Evolutionary conservation across 106 monocot genomes (phyloP).

Genomic region (Dioscorea zingiberensis): DNA sequence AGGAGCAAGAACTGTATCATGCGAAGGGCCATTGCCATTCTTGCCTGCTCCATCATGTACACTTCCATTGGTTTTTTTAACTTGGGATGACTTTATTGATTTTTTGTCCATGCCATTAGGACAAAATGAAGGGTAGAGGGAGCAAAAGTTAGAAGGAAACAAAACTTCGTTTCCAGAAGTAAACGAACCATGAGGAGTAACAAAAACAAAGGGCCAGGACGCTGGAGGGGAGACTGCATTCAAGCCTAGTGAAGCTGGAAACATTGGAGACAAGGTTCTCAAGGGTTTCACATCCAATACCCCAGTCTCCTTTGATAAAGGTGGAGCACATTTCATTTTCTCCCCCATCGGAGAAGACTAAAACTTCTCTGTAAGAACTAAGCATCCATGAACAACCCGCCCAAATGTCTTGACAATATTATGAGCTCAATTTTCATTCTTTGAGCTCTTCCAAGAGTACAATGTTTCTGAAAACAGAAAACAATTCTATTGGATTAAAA

Average conservation of each 20-base stretch:
- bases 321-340: background rate
- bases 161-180: conserved; percentile 3
- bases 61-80: background rate
- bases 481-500: no score
- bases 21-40: conserved; percentile 5
- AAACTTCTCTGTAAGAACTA: no score
- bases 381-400: no score
- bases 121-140: conserved; percentile 11
- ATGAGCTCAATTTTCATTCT: no score
- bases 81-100: background rate
- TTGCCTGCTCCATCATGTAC: background rate
- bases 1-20: background rate
- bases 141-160: conserved; percentile 6
- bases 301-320: background rate
- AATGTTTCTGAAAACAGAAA: no score
- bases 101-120: background rate
- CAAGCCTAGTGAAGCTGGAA: conserved; percentile 39
- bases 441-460: no score
- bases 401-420: no score
- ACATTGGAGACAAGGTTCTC: conserved; percentile 63
- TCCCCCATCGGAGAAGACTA: background rate
- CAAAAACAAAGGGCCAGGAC: conserved; percentile 37
- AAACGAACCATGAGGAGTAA: conserved; percentile 43
- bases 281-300: conserved; percentile 63
- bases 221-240: conserved; percentile 11